Percentiles rank a stretch among this genome's conserved stretches.
These are phyloP conservation scores for Arctostaphylos glauca DNA, from an alignment of 148 eudicot genomes.

Conservation along the genomic window DNA sequence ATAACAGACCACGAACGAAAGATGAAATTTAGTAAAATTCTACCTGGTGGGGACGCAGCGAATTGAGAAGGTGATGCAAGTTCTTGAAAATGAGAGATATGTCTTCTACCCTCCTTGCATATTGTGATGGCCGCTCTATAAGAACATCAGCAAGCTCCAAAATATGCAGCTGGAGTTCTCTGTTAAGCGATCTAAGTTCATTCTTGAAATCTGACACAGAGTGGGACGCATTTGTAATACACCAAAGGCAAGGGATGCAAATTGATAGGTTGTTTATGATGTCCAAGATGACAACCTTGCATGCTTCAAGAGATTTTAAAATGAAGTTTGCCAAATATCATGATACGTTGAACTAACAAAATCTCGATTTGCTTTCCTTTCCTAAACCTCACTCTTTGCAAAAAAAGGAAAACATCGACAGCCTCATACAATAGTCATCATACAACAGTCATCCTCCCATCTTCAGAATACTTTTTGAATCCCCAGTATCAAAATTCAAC, in stretches of 20 bases:
- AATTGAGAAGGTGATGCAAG: conserved; percentile 86
- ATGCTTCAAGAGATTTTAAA: not conserved
- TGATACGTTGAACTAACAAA: not conserved
- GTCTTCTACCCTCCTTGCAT: conserved; percentile 93
- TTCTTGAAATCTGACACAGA: conserved; percentile 67
- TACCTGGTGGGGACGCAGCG: conserved; percentile 94
- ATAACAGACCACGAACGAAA: not conserved
- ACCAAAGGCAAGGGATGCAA: not conserved
- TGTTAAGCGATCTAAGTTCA: conserved; percentile 75
- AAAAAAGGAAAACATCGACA: not conserved
- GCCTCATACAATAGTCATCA: not conserved
- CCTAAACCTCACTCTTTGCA: not conserved
- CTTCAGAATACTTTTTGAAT: not conserved
- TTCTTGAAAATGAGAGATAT: conserved; percentile 87
- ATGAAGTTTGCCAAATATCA: not conserved
- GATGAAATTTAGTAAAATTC: not conserved
- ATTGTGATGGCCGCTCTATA: conserved; percentile 86
- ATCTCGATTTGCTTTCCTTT: not conserved
- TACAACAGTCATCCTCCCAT: not conserved
- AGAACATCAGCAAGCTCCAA: conserved; percentile 97
- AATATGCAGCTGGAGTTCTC: conserved; percentile 84
- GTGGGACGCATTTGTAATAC: not conserved
- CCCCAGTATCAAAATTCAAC: not conserved
- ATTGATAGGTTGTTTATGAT: not conserved
- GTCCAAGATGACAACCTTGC: not conserved